A percentile compares a stretch with the other conserved stretches of the same genome.
Conservation (phyloP, 148 eudicot species). For the Polygonum maritimum region DNA sequence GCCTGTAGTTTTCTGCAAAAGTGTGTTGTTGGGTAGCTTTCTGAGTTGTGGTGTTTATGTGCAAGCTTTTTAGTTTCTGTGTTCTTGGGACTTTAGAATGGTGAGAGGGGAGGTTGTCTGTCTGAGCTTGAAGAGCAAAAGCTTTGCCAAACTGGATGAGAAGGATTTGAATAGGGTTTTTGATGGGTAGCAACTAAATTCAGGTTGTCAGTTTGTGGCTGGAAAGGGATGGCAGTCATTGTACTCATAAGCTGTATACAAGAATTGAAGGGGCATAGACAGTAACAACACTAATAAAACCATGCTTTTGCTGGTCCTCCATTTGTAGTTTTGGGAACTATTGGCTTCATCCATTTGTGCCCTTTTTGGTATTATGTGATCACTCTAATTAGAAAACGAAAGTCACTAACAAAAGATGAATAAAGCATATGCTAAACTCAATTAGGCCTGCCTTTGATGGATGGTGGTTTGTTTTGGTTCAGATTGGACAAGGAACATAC, state of each 20-base stretch:
- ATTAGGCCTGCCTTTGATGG: not conserved
- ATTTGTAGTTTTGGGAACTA: not conserved
- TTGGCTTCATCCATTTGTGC: not conserved
- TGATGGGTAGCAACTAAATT: conserved; percentile 1
- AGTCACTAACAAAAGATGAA: not conserved
- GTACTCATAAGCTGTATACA: not conserved
- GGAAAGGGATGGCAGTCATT: not conserved
- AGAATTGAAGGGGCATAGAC: not conserved
- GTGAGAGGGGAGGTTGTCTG: not conserved
- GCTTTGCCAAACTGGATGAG: not conserved
- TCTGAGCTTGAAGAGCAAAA: not conserved
- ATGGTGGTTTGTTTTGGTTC: not conserved
- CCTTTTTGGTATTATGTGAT: not conserved
- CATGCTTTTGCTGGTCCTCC: not conserved
- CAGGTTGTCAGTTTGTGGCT: not conserved
- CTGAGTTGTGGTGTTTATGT: too few relatives aligned
- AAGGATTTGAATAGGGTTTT: not conserved
- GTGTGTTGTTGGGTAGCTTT: too few relatives aligned
- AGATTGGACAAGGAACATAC: conserved; percentile 94
- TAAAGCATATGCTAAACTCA: not conserved
- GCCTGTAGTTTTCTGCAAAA: too few relatives aligned
- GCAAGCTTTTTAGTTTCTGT: not conserved
- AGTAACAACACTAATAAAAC: not conserved
- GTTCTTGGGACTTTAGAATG: not conserved
- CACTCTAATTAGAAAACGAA: not conserved